phyloP scores from a whole-genome alignment of 2,329 filamentous ascomycete species.

The Paraphoma sp. region DNA sequence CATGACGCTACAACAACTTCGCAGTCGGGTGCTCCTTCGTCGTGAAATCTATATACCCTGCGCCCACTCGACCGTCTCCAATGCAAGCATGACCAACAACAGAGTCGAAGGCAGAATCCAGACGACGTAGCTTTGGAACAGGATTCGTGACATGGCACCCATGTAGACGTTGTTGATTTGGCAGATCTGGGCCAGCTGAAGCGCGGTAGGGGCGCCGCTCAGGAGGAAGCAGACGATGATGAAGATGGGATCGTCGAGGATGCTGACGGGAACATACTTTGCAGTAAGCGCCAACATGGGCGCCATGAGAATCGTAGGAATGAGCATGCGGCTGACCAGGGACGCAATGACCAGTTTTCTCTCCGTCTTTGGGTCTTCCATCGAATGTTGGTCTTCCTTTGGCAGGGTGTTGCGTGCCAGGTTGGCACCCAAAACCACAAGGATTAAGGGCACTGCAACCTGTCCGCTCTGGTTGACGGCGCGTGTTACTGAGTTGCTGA shows the following conservation, averaged over 20 bases:
- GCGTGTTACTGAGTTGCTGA: slow-evolving; percentile 90
- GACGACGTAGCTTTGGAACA: slow-evolving; percentile 97
- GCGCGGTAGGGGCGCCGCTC: slow-evolving; percentile 87
- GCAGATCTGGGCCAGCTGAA: slow-evolving; percentile 97
- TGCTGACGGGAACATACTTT: slow-evolving; percentile 90
- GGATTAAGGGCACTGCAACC: slow-evolving; percentile 91
- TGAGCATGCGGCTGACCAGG: slow-evolving; percentile 86
- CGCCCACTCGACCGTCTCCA: slow-evolving; percentile 96
- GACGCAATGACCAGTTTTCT: slow-evolving; percentile 85
- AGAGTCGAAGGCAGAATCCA: slow-evolving; percentile 97
- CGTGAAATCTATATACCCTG: slow-evolving; percentile 6
- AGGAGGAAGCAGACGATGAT: slow-evolving; percentile 97
- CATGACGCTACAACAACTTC: background rate
- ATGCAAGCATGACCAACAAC: slow-evolving; percentile 84
- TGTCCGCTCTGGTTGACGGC: slow-evolving; percentile 85
- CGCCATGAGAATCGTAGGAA: slow-evolving; percentile 91
- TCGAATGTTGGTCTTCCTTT: slow-evolving; percentile 67
- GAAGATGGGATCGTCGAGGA: slow-evolving; percentile 97
- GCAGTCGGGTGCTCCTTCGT: too few relatives aligned
- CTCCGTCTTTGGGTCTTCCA: slow-evolving; percentile 72
- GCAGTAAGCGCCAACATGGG: slow-evolving; percentile 85
- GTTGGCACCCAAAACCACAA: slow-evolving; percentile 95
- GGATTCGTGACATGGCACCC: slow-evolving; percentile 86
- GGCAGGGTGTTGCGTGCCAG: slow-evolving; percentile 89
- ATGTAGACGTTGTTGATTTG: slow-evolving; percentile 98